These are phyloP conservation scores for Suillus sp. DNA, from an alignment of 768 basidiomycete genomes.

Conservation along the genomic window DNA sequence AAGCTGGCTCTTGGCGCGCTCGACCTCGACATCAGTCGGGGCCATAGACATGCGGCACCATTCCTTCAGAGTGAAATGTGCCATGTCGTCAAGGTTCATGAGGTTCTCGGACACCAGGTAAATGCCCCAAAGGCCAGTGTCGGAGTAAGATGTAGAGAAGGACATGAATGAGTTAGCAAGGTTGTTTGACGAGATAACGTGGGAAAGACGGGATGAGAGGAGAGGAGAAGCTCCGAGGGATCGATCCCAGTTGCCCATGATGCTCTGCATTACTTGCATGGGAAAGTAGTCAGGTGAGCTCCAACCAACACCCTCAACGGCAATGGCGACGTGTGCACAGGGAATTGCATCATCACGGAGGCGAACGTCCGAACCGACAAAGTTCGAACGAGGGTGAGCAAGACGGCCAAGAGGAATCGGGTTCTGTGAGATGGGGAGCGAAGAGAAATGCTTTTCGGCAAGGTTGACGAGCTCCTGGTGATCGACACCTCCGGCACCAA, in stretches of 20 bases:
- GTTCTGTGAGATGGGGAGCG: constrained; percentile 82
- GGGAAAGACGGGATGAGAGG: constrained; percentile 87
- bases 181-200: constrained; percentile 89
- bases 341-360: constrained; percentile 89
- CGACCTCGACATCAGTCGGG: constrained; percentile 84
- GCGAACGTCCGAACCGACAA: constrained; percentile 94
- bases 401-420: constrained; percentile 88
- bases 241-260: constrained; percentile 99
- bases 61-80: constrained; percentile 93
- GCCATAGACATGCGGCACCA: constrained; percentile 94
- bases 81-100: constrained; percentile 88
- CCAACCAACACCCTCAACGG: constrained; percentile 98
- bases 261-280: constrained; percentile 97
- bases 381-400: constrained; percentile 74
- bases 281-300: constrained; percentile 98
- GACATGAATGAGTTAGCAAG: constrained; percentile 99
- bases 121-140: constrained; percentile 99
- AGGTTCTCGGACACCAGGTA: constrained; percentile 96
- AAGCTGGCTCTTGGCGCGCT: constrained; percentile 97
- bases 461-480: constrained; percentile 92
- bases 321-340: constrained; percentile 92
- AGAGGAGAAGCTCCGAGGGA: constrained; percentile 88
- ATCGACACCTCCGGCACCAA: constrained; percentile 94
- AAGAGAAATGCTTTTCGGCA: constrained; percentile 90
- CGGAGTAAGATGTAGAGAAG: constrained; percentile 98